Evolutionary conservation across 306 rosid species (phyloP), one percentile per base, ranked within the genome.

Genomic region (Lathyrus oleraceus): DNA sequence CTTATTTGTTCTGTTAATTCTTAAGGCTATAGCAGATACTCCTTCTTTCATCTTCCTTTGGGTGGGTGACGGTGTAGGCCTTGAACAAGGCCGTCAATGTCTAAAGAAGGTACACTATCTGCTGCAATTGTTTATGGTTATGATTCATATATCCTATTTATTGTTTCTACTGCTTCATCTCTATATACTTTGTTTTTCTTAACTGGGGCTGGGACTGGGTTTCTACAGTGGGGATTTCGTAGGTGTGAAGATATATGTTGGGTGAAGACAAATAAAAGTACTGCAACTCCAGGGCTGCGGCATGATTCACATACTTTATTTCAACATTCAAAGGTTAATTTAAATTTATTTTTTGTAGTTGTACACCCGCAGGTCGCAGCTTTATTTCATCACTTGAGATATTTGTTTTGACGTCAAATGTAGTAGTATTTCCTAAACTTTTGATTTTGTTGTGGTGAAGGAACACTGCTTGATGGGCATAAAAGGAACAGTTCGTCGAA

Each of bases 381-480:
- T 30, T 71, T 20, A 78, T 67, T 56, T 61, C 44, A 52, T 49
- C 44, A 44, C 69, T n/a, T 62, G 20, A 28, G 66, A 51, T 39
- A 59, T 20, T 45, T 48, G 65, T 19, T 62, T 52, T 57, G 44
- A 6, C 48, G 40, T 38, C 35, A n/a, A 59, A 60, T 30, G 23
- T 35, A 10, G 16, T 40, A 17, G 36, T 25, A 51, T 73, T 48
- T 45, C 65, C 56, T 79, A 21, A 75, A 23, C 47, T 36, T 60
- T 52, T 71, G 42, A 17, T 73, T 63, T 45, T 71, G 47, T 36
- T 75, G 45, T 64, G 71, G 49, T 75, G 61, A 83, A 95, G 99
- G 99, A 95, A 76, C 99, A 95, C 73, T 95, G 99, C 89, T 86
- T 95, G 86, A 95, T 95, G 99, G 99, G 99, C 67, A 95, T 95